A percentile compares a stretch with the other conserved stretches of the same genome.
Conservation (phyloP, 495 filamentous ascomycete genomes). For the Tuber indicum region DNA sequence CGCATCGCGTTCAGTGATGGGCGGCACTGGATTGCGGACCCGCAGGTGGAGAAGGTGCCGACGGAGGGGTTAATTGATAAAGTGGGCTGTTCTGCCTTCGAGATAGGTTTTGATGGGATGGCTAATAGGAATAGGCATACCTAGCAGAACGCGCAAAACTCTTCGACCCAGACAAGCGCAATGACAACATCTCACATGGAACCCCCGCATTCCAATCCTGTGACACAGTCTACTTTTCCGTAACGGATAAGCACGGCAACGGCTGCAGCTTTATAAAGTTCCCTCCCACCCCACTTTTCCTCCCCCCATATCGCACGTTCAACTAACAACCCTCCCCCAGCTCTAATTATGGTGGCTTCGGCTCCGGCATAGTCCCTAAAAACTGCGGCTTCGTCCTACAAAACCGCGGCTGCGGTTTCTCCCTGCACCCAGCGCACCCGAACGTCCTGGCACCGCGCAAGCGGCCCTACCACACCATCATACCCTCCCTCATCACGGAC, state of each 20-base stretch:
- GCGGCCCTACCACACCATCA: constrained; percentile 95
- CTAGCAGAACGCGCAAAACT: constrained; percentile 62
- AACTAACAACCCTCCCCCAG: constrained; percentile 44
- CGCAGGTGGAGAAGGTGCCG: constrained; percentile 61
- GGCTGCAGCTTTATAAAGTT: constrained; percentile 94
- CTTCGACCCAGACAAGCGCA: constrained; percentile 57
- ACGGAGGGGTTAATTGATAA: constrained; percentile 54
- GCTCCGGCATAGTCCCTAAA: constrained; percentile 73
- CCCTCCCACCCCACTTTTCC: constrained; percentile 76
- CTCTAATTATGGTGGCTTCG: constrained; percentile 86
- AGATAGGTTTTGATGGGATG: neutral
- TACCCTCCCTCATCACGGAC: constrained; percentile 83
- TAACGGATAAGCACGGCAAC: constrained; percentile 74
- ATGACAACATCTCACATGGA: constrained; percentile 54
- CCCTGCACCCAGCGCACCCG: constrained; percentile 59
- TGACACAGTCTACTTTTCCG: constrained; percentile 93
- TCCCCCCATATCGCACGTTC: constrained; percentile 46
- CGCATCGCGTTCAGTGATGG: constrained; percentile 91
- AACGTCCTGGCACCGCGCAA: constrained; percentile 77
- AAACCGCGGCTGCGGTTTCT: constrained; percentile 86
- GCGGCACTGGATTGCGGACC: constrained; percentile 82
- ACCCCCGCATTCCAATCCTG: constrained; percentile 57
- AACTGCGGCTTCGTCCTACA: constrained; percentile 88
- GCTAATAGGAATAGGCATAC: constrained; percentile 46
- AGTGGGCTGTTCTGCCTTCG: constrained; percentile 3